A percentile compares a stretch with the other conserved stretches of the same genome.
phyloP scores from a whole-genome alignment of 257 asterid species.

The Capsicum rhomboideum region DNA sequence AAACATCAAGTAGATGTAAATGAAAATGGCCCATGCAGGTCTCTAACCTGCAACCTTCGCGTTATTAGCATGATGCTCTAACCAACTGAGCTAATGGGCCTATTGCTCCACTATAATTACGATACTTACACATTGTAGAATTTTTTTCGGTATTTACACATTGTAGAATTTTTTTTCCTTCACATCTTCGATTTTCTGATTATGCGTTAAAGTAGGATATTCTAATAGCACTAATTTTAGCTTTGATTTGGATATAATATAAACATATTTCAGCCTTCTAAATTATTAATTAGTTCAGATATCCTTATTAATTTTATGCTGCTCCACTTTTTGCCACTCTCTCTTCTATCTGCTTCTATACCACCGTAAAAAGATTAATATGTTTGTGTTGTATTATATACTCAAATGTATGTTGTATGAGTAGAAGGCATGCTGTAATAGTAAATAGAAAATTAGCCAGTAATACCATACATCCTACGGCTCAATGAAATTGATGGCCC shows the following conservation, averaged over 20 bases:
- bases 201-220: not conserved
- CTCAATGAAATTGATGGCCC: no score
- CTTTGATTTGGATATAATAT: not conserved
- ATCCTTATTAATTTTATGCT: not conserved
- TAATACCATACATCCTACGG: no score
- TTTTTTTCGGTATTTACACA: no score
- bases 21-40: conserved; percentile 25
- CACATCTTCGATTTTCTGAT: no score
- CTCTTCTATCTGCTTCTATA: not conserved
- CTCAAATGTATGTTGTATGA: no score
- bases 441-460: not conserved
- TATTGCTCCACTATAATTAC: no score
- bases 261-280: not conserved
- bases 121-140: no score
- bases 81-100: conserved; percentile 29
- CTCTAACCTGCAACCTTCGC: conserved; percentile 36
- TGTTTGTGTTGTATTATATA: no score
- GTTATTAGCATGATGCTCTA: conserved; percentile 32
- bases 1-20: no score
- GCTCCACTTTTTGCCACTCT: not conserved
- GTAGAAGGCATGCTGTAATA: not conserved
- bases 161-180: no score
- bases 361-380: not conserved
- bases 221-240: not conserved
- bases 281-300: not conserved